These are phyloP conservation scores for Hanseniaspora valbyensis DNA, from an alignment of 805 yeast species.

Conservation along the genomic window DNA sequence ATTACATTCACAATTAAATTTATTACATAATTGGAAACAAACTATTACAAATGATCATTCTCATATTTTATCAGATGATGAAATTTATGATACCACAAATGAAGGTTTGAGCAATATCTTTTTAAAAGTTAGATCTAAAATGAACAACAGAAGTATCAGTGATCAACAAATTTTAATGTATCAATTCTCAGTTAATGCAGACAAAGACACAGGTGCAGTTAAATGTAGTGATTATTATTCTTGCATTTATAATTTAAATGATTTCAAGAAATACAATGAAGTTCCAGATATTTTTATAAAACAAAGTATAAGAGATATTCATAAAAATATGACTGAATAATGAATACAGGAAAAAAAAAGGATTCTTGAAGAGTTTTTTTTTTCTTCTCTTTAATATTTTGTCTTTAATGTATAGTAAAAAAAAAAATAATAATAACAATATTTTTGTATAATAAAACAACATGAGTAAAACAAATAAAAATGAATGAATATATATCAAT, in stretches of 20 bases:
- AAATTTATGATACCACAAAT: neutral
- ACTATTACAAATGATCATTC: neutral
- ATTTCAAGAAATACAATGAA: neutral
- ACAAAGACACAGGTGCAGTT: neutral
- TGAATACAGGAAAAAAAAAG: neutral
- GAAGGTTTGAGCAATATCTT: neutral
- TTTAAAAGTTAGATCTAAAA: neutral
- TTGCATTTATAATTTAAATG: neutral
- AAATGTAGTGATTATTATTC: neutral
- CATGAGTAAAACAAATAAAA: too few relatives aligned
- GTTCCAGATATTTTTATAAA: neutral
- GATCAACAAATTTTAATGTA: neutral
- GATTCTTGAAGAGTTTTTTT: neutral
- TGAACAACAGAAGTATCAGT: neutral
- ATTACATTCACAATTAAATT: neutral
- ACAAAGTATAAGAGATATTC: conserved; percentile 2
- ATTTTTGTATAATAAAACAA: too few relatives aligned
- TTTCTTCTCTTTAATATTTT: neutral
- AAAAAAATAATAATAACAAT: too few relatives aligned
- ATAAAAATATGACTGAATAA: neutral
- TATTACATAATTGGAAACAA: neutral
- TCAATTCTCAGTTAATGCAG: neutral
- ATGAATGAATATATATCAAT: too few relatives aligned
- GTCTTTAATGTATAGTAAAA: too few relatives aligned
- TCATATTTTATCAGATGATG: neutral